A percentile compares a stretch with the other conserved stretches of the same genome.
Conservation (phyloP, 1,284 basidiomycete species). For the Puccinia coronata region DNA sequence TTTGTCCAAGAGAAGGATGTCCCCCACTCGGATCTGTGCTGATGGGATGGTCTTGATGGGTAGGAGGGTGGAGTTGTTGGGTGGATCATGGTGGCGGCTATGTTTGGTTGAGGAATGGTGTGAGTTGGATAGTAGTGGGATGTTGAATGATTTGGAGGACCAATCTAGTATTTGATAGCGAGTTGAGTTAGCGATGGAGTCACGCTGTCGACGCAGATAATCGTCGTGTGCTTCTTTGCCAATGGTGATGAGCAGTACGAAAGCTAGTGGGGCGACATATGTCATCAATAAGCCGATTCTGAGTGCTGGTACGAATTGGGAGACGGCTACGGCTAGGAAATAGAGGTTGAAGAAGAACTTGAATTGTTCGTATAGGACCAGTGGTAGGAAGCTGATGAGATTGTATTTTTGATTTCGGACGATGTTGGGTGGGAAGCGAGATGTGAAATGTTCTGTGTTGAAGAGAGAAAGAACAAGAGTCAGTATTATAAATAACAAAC, state of each 20-base stretch:
- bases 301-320: slow-evolving; percentile 91
- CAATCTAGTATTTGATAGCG: slow-evolving; percentile 79
- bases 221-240: slow-evolving; percentile 99
- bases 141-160: slow-evolving; percentile 58
- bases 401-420: slow-evolving; percentile 99
- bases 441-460: slow-evolving; percentile 51
- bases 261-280: slow-evolving; percentile 92
- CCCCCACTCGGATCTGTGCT: slow-evolving; percentile 83
- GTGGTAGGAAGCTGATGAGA: slow-evolving; percentile 85
- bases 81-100: slow-evolving; percentile 52
- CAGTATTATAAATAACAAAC: too few relatives aligned
- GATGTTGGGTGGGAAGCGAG: slow-evolving; percentile 69
- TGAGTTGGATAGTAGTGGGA: slow-evolving; percentile 40
- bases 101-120: slow-evolving; percentile 58
- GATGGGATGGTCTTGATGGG: slow-evolving; percentile 69
- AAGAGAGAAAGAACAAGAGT: too few relatives aligned
- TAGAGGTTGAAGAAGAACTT: slow-evolving; percentile 99
- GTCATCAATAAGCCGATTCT: slow-evolving; percentile 86
- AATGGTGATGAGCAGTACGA: slow-evolving; percentile 92
- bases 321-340: slow-evolving; percentile 92
- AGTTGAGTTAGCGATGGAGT: slow-evolving; percentile 90
- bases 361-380: slow-evolving; percentile 99
- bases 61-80: slow-evolving; percentile 49
- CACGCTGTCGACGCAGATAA: slow-evolving; percentile 85
- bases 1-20: slow-evolving; percentile 89